Evolutionary conservation across 2,329 filamentous ascomycete genomes (phyloP).

Genomic region (Arthrobotrys iridis): DNA sequence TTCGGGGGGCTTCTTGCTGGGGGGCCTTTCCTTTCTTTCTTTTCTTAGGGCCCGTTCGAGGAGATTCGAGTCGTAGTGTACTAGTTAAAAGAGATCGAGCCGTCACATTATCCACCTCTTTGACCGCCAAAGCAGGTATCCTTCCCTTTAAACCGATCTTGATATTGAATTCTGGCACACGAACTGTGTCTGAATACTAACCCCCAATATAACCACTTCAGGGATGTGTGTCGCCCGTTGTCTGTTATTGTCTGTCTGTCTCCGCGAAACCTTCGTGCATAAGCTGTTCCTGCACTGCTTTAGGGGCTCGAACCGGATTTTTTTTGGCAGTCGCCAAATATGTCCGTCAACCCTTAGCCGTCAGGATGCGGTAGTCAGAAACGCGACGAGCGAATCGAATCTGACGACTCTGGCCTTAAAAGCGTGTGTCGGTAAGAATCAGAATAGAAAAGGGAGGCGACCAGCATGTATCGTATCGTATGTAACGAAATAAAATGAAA

Average conservation of each 20-base stretch:
- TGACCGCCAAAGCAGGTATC: constrained; percentile 32
- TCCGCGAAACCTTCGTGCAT: constrained; percentile 27
- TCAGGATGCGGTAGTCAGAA: constrained; percentile 50
- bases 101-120: constrained; percentile 49
- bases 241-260: constrained; percentile 8
- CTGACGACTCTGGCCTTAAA: constrained; percentile 53
- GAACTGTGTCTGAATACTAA: constrained; percentile 37
- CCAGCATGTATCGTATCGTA: too few species aligned
- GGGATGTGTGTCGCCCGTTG: constrained; percentile 39
- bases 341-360: constrained; percentile 44
- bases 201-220: constrained; percentile 42
- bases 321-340: constrained; percentile 23
- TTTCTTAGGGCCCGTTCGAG: constrained; percentile 18
- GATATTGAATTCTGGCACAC: constrained; percentile 49
- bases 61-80: constrained; percentile 27
- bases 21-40: too few species aligned
- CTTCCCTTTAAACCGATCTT: constrained; percentile 43
- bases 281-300: constrained; percentile 11
- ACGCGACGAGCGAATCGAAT: constrained; percentile 40
- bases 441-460: constrained; percentile 51
- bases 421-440: constrained; percentile 33
- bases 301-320: constrained; percentile 17
- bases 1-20: constrained; percentile 31
- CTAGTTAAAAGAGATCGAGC: constrained; percentile 23
- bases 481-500: too few species aligned